Base-by-base conservation (phyloP, 2,329 filamentous ascomycete species). In the Claviceps sp. region DNA sequence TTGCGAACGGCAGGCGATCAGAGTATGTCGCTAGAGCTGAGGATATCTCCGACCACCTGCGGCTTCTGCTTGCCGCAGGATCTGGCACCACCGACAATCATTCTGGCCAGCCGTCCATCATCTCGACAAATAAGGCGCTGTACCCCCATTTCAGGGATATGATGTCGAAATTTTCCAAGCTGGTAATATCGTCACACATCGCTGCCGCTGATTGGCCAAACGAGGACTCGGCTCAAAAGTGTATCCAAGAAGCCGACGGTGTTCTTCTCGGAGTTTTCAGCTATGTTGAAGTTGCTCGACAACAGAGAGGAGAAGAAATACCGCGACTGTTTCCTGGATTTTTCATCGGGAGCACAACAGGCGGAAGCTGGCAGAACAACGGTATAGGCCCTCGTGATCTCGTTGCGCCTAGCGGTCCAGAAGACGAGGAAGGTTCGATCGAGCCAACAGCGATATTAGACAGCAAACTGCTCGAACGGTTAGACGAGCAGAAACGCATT, bases 141-240 rank as follows among this genome's bases (percentile, higher is more conserved):
- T 97, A 97, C 63, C 93, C 93, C 23, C 90, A 97, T 68, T 98
- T 98, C 69, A 79, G 93, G 50, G 93, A 97, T 64, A 97, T 97
- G 83, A 98, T 98, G 93, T 97, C 93, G 45, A 90, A 95, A 61
- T 98, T 98, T 66, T 97, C 93, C n/a, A 98, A 98, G 67, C 76
- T 98, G 9, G 93, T 98, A 45, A 83, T 98, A 47, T 98, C 93
- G 2, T 97, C 93, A 14, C 93, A 98, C 64, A 96, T 98, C 64
- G 93, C 93, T 40, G 89, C 91, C 5, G 88, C 91, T 37, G 93
- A 98, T 69, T 97, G 89, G 81, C 90, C 91, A 8, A 89, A 91
- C 51, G 83, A 88, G 16, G 93, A 98, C 67, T 94, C 91, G 0
- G 86, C 91, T 55, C 85, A 93, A 51, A 98, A 98, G 66, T 98